phyloP scores from a whole-genome alignment of 2,329 filamentous ascomycete species.

The Arthrobotrys sinensis region DNA sequence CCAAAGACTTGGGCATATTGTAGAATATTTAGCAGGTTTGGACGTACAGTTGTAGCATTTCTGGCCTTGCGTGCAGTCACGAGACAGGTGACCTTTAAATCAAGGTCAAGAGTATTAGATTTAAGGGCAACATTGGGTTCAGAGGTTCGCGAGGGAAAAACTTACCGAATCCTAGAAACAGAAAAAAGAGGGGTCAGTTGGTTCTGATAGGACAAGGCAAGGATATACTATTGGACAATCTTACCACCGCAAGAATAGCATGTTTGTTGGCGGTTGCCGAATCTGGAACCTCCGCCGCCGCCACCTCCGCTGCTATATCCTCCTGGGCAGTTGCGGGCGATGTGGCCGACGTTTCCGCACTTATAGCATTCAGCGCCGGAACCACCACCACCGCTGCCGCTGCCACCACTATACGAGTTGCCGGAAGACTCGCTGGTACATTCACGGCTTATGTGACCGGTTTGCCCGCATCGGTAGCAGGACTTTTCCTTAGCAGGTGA shows the following conservation, averaged over 20 bases:
- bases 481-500: conserved; percentile 89
- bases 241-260: conserved; percentile 99
- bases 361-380: conserved; percentile 88
- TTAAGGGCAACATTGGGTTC: not conserved
- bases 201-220: no score
- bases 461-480: conserved; percentile 83
- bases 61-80: conserved; percentile 98
- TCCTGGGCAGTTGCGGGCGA: conserved; percentile 87
- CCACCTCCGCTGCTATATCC: conserved; percentile 70
- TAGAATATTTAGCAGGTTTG: not conserved
- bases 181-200: not conserved
- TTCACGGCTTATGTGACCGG: conserved; percentile 61
- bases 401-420: conserved; percentile 88
- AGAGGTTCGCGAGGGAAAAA: not conserved
- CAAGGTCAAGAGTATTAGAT: conserved; percentile 6
- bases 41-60: conserved; percentile 97
- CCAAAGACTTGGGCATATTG: conserved; percentile 23
- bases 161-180: conserved; percentile 44
- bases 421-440: conserved; percentile 68
- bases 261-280: conserved; percentile 76
- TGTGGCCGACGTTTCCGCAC: conserved; percentile 96
- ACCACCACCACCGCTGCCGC: conserved; percentile 70
- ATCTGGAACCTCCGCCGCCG: conserved; percentile 70
- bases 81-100: conserved; percentile 82
- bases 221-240: not conserved